Conservation (phyloP, 2,329 filamentous ascomycete genomes). For the Fusarium pseudocircinatum region DNA sequence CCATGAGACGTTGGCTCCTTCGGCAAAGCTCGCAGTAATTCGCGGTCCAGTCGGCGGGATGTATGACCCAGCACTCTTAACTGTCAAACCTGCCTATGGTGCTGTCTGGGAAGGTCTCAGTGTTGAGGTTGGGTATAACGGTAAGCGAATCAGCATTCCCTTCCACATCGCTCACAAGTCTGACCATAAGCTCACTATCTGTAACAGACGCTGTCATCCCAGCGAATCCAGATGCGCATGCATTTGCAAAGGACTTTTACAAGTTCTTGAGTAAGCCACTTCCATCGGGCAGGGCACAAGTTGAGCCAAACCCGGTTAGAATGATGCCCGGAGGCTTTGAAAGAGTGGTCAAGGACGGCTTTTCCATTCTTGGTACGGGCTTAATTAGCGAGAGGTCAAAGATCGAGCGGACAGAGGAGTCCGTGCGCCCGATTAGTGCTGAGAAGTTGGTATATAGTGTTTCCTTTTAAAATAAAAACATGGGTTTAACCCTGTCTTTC, state of each 20-base stretch:
- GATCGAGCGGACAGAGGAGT: slow-evolving; percentile 36
- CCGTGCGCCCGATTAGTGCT: slow-evolving; percentile 52
- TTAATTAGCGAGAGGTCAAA: slow-evolving; percentile 38
- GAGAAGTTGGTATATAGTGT: slow-evolving; percentile 45
- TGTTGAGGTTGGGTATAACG: slow-evolving; percentile 51
- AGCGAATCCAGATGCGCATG: slow-evolving; percentile 35
- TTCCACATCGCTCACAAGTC: rapidly evolving
- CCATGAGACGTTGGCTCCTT: slow-evolving; percentile 38
- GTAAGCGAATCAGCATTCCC: not conserved
- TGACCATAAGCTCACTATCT: rapidly evolving
- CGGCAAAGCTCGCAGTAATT: slow-evolving; percentile 42
- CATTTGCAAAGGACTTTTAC: slow-evolving; percentile 50
- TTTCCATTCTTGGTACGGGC: slow-evolving; percentile 39
- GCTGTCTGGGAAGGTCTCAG: slow-evolving; percentile 56
- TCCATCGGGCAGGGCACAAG: not conserved
- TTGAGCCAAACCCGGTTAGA: slow-evolving; percentile 46
- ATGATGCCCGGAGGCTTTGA: slow-evolving; percentile 47
- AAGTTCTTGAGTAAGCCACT: slow-evolving; percentile 42
- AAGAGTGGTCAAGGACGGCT: slow-evolving; percentile 41
- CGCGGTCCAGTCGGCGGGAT: slow-evolving; percentile 35
- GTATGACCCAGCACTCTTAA: slow-evolving; percentile 38
- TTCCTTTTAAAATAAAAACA: no score
- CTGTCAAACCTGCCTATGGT: slow-evolving; percentile 50
- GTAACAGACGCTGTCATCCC: slow-evolving; percentile 11
- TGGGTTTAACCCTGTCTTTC: no score